phyloP scores from a whole-genome alignment of 371 early-diverging fungal genomes.

The Batrachochytrium dendrobatidis region DNA sequence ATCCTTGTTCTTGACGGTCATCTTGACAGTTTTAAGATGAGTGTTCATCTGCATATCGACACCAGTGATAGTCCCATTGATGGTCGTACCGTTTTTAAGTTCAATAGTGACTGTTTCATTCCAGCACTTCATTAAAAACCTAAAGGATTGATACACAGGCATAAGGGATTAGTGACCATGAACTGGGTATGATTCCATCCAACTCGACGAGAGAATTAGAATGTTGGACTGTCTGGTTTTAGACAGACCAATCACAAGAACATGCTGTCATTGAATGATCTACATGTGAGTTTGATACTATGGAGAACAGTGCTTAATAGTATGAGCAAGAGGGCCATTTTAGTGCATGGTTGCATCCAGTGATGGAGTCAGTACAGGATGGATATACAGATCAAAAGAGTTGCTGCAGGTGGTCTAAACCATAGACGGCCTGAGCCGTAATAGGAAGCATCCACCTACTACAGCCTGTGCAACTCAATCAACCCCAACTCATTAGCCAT shows the following conservation, averaged over 20 bases:
- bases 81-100: constrained; percentile 91
- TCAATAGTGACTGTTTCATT: constrained; percentile 94
- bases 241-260: not conserved
- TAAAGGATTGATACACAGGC: constrained; percentile 15
- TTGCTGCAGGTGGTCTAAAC: no score
- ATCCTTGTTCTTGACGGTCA: constrained; percentile 92
- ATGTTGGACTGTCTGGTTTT: not conserved
- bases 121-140: constrained; percentile 92
- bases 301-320: not conserved
- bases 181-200: no score
- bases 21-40: constrained; percentile 94
- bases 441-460: no score
- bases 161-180: not conserved
- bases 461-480: no score
- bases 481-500: no score
- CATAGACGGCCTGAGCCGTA: no score
- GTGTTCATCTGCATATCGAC: constrained; percentile 99
- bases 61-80: constrained; percentile 91
- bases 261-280: no score
- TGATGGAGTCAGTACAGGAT: no score
- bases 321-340: no score
- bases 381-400: no score
- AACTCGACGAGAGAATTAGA: not conserved
- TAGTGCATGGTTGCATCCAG: no score
- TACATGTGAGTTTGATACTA: not conserved